Base-by-base conservation (phyloP, 768 basidiomycete genomes). In the Leccinum subgranulosum region DNA sequence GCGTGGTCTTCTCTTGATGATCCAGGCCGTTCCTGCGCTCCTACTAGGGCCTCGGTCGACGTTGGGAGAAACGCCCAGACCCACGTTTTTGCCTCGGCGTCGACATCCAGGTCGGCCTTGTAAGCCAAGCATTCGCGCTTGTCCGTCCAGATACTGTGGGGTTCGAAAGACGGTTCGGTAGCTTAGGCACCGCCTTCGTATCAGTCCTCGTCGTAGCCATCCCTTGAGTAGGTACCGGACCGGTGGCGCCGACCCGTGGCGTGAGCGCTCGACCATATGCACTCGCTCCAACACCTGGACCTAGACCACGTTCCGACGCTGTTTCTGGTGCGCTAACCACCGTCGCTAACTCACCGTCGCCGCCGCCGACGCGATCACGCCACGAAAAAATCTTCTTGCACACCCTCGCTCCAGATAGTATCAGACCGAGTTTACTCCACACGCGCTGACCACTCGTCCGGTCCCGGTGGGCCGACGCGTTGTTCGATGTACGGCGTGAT, bases 241-340 rank as follows among this genome's bases (percentile, higher is more conserved):
- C 66, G 57, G 59, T 60, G 58, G 60, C 59, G 55, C 55, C 54
- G 60, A 57, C 46, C 46, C 28, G 55, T 54, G 65, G 57, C 51
- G 55, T 31, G 56, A 23, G 56, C 29, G 19, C 15, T 49, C 56
- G 53, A 59, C 41, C 6, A 49, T 31, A 23, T 21, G 31, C 19
- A 21, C 21, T 21, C 23, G 11, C 10, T 23, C 55, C 53, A 31
- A n/a, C 27, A 11, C 15, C 36, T 17, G 6, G 19, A 51, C 27
- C 46, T 39, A 8, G 14, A 31, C 15, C 46, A 9, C 5, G 21
- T 25, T 31, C 34, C 15, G 17, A n/a, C 14, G 19, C 41, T 19
- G 17, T 12, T 14, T 25, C 17, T 19, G 3, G 47, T 41, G 9
- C 39, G 6, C 17, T 28, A 19, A 12, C 15, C 29, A 2, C 55